Conservation (phyloP, 202 grass and related monocot species). For the Panicum hallii region DNA sequence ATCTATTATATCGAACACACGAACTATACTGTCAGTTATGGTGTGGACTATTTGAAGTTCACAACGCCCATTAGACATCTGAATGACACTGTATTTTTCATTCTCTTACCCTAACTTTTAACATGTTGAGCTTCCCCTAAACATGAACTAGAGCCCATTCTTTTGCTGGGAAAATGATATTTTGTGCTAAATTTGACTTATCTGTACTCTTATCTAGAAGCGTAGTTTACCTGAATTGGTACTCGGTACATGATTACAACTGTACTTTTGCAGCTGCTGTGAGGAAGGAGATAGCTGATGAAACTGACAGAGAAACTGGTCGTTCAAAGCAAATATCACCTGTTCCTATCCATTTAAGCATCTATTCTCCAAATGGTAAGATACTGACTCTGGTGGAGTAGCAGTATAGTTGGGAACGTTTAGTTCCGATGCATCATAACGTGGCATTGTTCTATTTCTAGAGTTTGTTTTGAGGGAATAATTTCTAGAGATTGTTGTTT, state of each 20-base stretch:
- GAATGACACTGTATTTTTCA: not conserved
- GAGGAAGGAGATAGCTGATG: conserved; percentile 95
- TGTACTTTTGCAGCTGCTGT: conserved; percentile 72
- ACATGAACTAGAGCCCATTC: not conserved
- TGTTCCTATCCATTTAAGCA: conserved; percentile 88
- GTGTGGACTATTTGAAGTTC: not conserved
- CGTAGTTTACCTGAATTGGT: not conserved
- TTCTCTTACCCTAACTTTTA: not conserved
- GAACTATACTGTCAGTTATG: not conserved
- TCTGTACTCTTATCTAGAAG: not conserved
- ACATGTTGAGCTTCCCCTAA: not conserved
- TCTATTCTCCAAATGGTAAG: conserved; percentile 89
- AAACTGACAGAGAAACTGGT: conserved; percentile 96
- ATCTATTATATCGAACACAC: not conserved
- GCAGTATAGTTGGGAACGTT: not conserved
- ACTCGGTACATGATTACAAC: conserved; percentile 1
- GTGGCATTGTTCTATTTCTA: conserved; percentile 1
- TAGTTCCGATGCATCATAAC: not conserved
- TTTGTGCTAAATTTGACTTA: not conserved
- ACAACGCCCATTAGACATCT: not conserved
- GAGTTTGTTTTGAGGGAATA: not conserved
- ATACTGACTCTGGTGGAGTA: not conserved
- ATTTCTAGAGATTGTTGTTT: conserved; percentile 36
- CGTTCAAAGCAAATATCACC: conserved; percentile 80
- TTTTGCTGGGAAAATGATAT: not conserved